Evolutionary conservation across 169 alveolate species (phyloP).

Genomic region (Eimeria nieschulzi): DNA sequence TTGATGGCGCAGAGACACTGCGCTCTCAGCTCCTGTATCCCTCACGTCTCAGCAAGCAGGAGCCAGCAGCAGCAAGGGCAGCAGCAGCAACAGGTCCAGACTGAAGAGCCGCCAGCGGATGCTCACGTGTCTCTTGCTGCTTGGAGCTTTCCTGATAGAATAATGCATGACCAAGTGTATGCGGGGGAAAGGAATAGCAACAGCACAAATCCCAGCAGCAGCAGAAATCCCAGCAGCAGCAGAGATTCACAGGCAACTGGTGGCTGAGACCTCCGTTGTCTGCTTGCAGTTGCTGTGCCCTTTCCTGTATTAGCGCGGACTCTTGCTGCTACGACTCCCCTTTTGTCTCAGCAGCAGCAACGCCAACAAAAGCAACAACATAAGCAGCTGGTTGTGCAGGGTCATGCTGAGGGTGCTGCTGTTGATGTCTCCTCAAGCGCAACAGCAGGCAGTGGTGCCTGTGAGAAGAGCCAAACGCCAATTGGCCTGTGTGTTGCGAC

Average conservation of each 20-base stretch:
- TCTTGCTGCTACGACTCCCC: constrained; percentile 1
- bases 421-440: no score
- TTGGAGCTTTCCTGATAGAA: not conserved
- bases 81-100: constrained; percentile 27
- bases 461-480: no score
- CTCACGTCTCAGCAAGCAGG: not conserved
- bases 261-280: not conserved
- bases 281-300: constrained; percentile 7
- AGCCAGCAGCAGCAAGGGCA: constrained; percentile 6
- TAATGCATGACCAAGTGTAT: not conserved
- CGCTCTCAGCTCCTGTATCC: not conserved
- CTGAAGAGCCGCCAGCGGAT: not conserved
- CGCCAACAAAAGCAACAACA: not conserved
- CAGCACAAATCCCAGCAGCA: constrained; percentile 37
- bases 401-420: no score
- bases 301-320: not conserved
- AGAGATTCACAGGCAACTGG: not conserved
- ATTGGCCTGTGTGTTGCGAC: not conserved
- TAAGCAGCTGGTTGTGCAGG: not conserved
- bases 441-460: no score
- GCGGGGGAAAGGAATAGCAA: constrained; percentile 9
- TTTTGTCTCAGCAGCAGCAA: constrained; percentile 22
- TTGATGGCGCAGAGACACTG: not conserved
- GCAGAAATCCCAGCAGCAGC: not conserved
- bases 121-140: not conserved